Conservation (phyloP, 768 basidiomycete species). For the Suillus decipiens region DNA sequence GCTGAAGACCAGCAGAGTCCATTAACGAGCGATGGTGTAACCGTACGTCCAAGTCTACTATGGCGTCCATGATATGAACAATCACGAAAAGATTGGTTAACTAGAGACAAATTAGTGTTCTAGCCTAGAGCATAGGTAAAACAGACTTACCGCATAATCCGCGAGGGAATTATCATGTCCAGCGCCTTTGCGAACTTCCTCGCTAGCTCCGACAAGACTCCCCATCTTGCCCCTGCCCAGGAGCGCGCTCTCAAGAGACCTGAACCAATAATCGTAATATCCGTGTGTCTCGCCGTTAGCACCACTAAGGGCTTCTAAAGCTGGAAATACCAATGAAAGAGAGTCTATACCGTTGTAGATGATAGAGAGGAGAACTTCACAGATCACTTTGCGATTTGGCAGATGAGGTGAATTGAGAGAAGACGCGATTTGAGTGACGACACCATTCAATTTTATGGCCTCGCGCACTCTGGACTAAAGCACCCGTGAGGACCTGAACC, state of each 20-base stretch:
- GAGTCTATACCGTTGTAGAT: slow-evolving; percentile 65
- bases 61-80: slow-evolving; percentile 59
- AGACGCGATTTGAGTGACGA: slow-evolving; percentile 79
- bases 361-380: slow-evolving; percentile 79
- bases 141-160: slow-evolving; percentile 78
- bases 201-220: slow-evolving; percentile 91
- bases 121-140: not conserved
- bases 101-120: slow-evolving; percentile 35
- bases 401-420: slow-evolving; percentile 83
- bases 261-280: slow-evolving; percentile 89
- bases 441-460: slow-evolving; percentile 67
- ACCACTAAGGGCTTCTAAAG: slow-evolving; percentile 71
- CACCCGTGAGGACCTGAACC: slow-evolving; percentile 16
- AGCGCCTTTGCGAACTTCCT: slow-evolving; percentile 74
- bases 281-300: slow-evolving; percentile 60
- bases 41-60: slow-evolving; percentile 81
- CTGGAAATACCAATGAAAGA: slow-evolving; percentile 69
- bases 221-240: slow-evolving; percentile 93
- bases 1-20: slow-evolving; percentile 81
- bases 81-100: slow-evolving; percentile 74
- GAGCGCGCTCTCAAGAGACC: slow-evolving; percentile 71
- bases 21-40: slow-evolving; percentile 87
- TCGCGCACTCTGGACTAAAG: slow-evolving; percentile 66
- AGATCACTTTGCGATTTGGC: slow-evolving; percentile 71
- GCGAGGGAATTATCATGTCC: slow-evolving; percentile 69